A percentile compares a stretch with the other conserved stretches of the same genome.
Conservation (phyloP, 495 filamentous ascomycete genomes). For the Podospora fimiseda region DNA sequence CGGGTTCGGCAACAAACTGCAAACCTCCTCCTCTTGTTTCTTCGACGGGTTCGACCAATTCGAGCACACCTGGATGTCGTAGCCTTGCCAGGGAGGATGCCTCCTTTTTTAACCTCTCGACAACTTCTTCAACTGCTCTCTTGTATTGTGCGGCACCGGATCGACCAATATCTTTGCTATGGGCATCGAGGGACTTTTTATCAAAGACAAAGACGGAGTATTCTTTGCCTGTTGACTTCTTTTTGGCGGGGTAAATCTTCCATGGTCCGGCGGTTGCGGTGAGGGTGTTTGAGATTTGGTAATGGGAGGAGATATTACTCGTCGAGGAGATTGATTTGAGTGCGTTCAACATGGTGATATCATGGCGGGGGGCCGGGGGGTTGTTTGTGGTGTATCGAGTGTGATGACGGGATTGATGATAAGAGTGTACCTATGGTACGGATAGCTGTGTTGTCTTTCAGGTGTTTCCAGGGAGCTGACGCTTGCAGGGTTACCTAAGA, state of each 20-base stretch:
- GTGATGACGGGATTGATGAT: neutral
- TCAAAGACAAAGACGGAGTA: conserved; percentile 96
- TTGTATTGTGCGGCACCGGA: conserved; percentile 60
- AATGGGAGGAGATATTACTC: conserved; percentile 79
- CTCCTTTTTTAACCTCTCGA: conserved; percentile 86
- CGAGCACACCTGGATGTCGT: conserved; percentile 84
- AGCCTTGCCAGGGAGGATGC: conserved; percentile 78
- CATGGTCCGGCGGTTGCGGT: conserved; percentile 77
- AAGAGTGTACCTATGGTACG: neutral
- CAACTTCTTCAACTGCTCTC: conserved; percentile 75
- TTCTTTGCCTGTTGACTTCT: conserved; percentile 80
- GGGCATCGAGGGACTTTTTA: conserved; percentile 69
- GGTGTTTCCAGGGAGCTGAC: neutral
- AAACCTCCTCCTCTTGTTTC: conserved; percentile 84
- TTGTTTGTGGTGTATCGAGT: neutral
- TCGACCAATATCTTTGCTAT: conserved; percentile 49
- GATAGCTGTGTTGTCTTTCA: too few relatives aligned
- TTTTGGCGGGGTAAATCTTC: conserved; percentile 97
- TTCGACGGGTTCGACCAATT: conserved; percentile 91
- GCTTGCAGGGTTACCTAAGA: neutral
- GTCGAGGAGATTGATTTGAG: conserved; percentile 82
- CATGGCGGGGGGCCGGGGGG: neutral
- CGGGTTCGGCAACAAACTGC: conserved; percentile 90
- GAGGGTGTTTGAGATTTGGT: conserved; percentile 64
- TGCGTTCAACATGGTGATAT: conserved; percentile 73